Conservation (phyloP, 2,329 filamentous ascomycete genomes). For the Curvularia sp. region DNA sequence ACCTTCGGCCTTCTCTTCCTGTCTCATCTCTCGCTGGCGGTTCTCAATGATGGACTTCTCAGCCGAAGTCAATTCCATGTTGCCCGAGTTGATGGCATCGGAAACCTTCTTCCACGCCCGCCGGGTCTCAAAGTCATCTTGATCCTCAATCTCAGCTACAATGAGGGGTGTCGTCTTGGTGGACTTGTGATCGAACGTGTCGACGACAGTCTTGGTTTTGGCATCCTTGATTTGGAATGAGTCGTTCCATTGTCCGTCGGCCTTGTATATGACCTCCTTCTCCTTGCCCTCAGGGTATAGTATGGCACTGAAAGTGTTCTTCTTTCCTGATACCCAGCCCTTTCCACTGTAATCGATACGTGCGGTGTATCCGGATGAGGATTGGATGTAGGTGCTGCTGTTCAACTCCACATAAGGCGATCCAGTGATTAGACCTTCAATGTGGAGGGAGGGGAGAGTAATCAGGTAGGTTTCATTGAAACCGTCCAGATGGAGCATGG, state of each 20-base stretch:
- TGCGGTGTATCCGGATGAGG: slow-evolving; percentile 83
- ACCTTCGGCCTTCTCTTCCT: slow-evolving; percentile 76
- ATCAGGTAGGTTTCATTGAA: slow-evolving; percentile 81
- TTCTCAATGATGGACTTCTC: slow-evolving; percentile 93
- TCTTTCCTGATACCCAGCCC: slow-evolving; percentile 94
- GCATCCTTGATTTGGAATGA: slow-evolving; percentile 78
- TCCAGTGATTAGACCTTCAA: slow-evolving; percentile 88
- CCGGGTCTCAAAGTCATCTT: slow-evolving; percentile 86
- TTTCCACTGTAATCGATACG: slow-evolving; percentile 94
- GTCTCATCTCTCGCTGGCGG: slow-evolving; percentile 78
- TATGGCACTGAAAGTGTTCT: slow-evolving; percentile 83
- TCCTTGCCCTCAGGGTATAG: slow-evolving; percentile 74
- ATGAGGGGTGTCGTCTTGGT: slow-evolving; percentile 68
- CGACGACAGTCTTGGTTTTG: slow-evolving; percentile 53
- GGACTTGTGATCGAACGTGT: slow-evolving; percentile 56
- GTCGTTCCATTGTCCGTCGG: slow-evolving; percentile 90
- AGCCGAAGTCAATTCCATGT: slow-evolving; percentile 78
- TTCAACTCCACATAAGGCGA: slow-evolving; percentile 92
- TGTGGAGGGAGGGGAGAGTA: slow-evolving; percentile 87
- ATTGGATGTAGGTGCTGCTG: slow-evolving; percentile 81
- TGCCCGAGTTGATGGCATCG: slow-evolving; percentile 76
- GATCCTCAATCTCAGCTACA: slow-evolving; percentile 75
- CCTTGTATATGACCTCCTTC: slow-evolving; percentile 78
- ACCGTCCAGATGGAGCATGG: slow-evolving; percentile 75
- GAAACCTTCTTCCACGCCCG: slow-evolving; percentile 89